Evolutionary conservation across 179 eudicot genomes (phyloP).

Genomic region (Actinidia chinensis): DNA sequence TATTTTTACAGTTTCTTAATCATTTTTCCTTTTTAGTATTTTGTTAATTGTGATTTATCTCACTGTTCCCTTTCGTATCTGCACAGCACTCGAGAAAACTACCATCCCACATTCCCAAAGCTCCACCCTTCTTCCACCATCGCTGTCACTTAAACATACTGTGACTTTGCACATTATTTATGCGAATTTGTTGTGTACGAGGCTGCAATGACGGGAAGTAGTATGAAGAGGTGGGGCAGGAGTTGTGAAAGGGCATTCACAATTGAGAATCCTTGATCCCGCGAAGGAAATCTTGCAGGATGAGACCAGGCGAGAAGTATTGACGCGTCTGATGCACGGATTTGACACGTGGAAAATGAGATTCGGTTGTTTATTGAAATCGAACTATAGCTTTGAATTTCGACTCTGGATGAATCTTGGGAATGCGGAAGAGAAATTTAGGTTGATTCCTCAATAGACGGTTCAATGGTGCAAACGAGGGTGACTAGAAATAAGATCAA

Average conservation of each 20-base stretch:
- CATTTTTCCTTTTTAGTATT: too few species aligned
- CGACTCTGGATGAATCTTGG: slow-evolving; percentile 52
- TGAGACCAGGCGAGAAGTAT: slow-evolving; percentile 46
- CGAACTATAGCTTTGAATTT: slow-evolving; percentile 77
- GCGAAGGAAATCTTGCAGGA: slow-evolving; percentile 65
- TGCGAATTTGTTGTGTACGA: slow-evolving; percentile 78
- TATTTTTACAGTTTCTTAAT: too few species aligned
- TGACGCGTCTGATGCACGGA: slow-evolving; percentile 47
- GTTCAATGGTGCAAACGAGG: slow-evolving; percentile 25
- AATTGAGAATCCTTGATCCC: slow-evolving; percentile 87
- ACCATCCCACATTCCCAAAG: too few species aligned
- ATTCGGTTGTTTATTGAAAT: slow-evolving; percentile 42
- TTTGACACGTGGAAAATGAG: slow-evolving; percentile 51
- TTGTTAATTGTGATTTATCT: too few species aligned
- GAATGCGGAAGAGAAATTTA: slow-evolving; percentile 60
- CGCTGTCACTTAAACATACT: too few species aligned
- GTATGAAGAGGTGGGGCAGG: slow-evolving; percentile 71
- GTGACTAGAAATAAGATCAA: slow-evolving; percentile 86
- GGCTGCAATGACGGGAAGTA: slow-evolving; percentile 64
- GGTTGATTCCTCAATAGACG: slow-evolving; percentile 62
- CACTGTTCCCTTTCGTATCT: too few species aligned
- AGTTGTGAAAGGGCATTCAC: slow-evolving; percentile 83
- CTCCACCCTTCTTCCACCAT: too few species aligned
- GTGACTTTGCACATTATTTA: slow-evolving; percentile 80
- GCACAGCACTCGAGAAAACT: too few species aligned